Evolutionary conservation across 768 basidiomycete genomes (phyloP), one percentile per base, ranked within the genome.

Genomic region (Hygrophorus pudorinus): DNA sequence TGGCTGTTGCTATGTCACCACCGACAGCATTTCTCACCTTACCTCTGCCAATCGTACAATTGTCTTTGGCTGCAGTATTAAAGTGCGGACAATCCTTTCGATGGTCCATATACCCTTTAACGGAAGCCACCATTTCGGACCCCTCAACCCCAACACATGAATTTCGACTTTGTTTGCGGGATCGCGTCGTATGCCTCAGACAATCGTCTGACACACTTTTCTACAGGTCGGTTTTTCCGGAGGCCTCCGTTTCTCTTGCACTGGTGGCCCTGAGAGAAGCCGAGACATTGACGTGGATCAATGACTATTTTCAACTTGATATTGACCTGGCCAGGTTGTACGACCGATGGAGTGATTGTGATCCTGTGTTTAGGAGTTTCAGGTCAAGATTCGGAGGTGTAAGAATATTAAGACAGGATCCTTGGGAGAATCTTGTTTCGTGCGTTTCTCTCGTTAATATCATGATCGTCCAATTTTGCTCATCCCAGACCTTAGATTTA

Each of bases 391-490:
- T 92, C 50, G 60, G 72, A 45, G 96, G 96, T 6, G 86, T 94
- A 36, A 65, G 93, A 43, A 81, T 97, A 47, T 61, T 98, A 32
- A 72, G 87, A 55, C 93, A 98, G 63, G 91, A 94, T 57, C 89
- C 90, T 51, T 98, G 90, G 83, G 94, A 98, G 64, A 93, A 87
- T 54, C 73, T 98, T 21, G 65, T 97, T 35, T 91, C 89, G 92
- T 96, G 61, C 54, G 87, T 78, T 36, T 42, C 29, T 38, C 48
- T 28, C 40, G 29, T n/a, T n/a, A n/a, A n/a, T n/a, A n/a, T n/a
- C n/a, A 16, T 28, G 14, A 17, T 14, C 5, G 11, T 43, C 31
- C 16, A 8, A 12, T 20, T 20, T 24, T n/a, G 18, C 21, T 16
- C 13, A 40, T 10, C 10, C 8, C 17, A 13, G 30, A 14, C 2